Conservation (phyloP, 23 red algal genomes). For the Agarophyton chilense region DNA sequence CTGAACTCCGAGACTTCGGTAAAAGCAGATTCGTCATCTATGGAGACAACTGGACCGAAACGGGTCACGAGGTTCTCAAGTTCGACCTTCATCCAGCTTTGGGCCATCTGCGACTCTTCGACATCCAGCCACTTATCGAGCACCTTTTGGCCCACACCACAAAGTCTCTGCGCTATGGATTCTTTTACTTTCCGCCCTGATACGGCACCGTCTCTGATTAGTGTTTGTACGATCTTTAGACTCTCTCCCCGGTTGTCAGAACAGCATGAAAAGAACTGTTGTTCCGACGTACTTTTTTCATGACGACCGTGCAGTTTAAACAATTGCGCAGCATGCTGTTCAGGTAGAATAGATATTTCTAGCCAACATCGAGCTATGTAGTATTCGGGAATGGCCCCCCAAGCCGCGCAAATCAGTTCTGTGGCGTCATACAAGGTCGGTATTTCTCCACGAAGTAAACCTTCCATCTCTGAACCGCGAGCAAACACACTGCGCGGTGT, state of each 20-base stretch:
- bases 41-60: background rate
- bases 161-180: background rate
- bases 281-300: slow-evolving; percentile 14
- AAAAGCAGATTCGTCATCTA: background rate
- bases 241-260: background rate
- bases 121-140: slow-evolving; percentile 38
- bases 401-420: slow-evolving; percentile 3
- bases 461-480: slow-evolving; percentile 12
- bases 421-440: slow-evolving; percentile 13
- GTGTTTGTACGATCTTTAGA: background rate
- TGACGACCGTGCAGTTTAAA: slow-evolving; percentile 10
- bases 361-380: slow-evolving; percentile 27
- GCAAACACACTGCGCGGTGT: slow-evolving; percentile 20
- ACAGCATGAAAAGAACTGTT: slow-evolving; percentile 40
- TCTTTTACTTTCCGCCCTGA: background rate
- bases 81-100: slow-evolving; percentile 13
- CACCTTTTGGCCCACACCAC: background rate
- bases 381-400: slow-evolving; percentile 1
- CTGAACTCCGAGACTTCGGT: slow-evolving; percentile 5
- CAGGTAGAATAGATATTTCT: slow-evolving; percentile 22
- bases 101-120: slow-evolving; percentile 6
- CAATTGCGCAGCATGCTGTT: slow-evolving; percentile 20
- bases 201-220: slow-evolving; percentile 1
- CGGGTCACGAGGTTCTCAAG: slow-evolving; percentile 10
- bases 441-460: background rate